A percentile compares a stretch with the other conserved stretches of the same genome.
Evolutionary conservation across 1,284 basidiomycete species (phyloP).

Genomic region (Afroboletus lepidellus): DNA sequence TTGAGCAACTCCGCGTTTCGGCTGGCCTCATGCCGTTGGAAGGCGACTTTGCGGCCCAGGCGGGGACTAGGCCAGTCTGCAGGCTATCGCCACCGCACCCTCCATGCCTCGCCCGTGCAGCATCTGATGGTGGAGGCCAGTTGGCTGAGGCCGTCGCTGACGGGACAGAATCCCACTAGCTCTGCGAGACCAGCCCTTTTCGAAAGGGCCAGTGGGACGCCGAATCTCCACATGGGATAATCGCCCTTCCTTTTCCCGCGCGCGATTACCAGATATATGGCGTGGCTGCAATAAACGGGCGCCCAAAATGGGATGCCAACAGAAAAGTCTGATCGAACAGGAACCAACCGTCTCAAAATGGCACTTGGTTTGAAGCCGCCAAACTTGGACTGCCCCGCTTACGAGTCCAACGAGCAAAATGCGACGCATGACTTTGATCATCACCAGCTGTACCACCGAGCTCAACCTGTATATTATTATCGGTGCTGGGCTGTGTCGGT

Average conservation of each 20-base stretch:
- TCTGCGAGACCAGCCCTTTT: slow-evolving; percentile 5
- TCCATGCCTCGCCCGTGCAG: background rate
- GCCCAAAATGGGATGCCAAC: slow-evolving; percentile 28
- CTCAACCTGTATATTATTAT: slow-evolving; percentile 8
- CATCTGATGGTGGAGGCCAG: background rate
- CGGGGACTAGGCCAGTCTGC: background rate
- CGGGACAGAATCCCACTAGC: background rate
- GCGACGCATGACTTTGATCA: too few relatives aligned
- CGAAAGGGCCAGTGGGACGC: background rate
- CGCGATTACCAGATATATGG: slow-evolving; percentile 2
- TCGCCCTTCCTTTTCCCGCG: background rate
- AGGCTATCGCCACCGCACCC: background rate
- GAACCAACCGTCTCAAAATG: slow-evolving; percentile 4
- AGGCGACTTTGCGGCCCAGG: background rate
- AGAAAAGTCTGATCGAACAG: slow-evolving; percentile 27
- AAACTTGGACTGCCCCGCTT: slow-evolving; percentile 13
- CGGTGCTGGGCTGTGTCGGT: slow-evolving; percentile 23
- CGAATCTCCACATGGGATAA: background rate
- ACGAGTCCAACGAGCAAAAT: background rate
- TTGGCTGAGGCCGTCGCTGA: background rate
- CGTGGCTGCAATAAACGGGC: slow-evolving; percentile 16
- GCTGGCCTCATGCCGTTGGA: background rate
- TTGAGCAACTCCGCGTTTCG: background rate
- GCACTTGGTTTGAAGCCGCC: slow-evolving; percentile 21
- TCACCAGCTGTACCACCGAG: background rate